Conservation (phyloP, 352 stramenopile species). For the Globisporangium heterothallicum region DNA sequence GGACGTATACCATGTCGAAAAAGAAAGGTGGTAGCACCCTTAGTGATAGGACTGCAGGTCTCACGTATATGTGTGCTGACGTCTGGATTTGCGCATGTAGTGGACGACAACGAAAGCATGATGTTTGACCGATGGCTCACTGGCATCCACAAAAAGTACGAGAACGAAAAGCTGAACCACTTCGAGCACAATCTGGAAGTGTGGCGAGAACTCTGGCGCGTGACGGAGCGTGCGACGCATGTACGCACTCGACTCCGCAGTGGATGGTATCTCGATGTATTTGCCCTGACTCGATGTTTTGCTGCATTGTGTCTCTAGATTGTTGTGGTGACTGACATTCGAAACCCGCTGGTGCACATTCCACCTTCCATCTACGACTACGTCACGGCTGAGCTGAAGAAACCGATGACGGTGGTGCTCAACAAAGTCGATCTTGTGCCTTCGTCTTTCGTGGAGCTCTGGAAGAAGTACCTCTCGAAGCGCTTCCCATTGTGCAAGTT, state of each 20-base stretch:
- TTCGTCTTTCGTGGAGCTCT: conserved; percentile 48
- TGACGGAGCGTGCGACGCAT: conserved; percentile 76
- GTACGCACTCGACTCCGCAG: conserved; percentile 19
- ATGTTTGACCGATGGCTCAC: conserved; percentile 86
- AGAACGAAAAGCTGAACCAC: conserved; percentile 76
- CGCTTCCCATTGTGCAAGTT: conserved; percentile 65
- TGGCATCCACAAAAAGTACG: conserved; percentile 83
- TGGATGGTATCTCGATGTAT: too few relatives aligned
- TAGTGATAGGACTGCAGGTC: neutral
- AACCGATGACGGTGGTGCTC: conserved; percentile 77
- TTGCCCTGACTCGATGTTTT: neutral
- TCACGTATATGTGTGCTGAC: neutral
- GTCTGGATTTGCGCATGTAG: conserved; percentile 16
- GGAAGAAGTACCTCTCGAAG: conserved; percentile 55
- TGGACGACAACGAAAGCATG: conserved; percentile 75
- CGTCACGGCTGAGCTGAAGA: conserved; percentile 66
- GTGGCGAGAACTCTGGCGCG: conserved; percentile 84
- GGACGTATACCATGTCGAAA: conserved; percentile 83
- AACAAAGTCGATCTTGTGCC: conserved; percentile 85
- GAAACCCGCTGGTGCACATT: conserved; percentile 78
- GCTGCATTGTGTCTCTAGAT: conserved; percentile 11
- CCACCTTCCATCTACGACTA: conserved; percentile 76
- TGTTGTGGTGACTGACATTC: conserved; percentile 75
- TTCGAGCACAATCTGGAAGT: conserved; percentile 87
- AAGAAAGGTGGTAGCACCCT: too few relatives aligned